Evolutionary conservation across 805 yeast genomes (phyloP).

Genomic region (Kluyveromyces dobzhanskii): DNA sequence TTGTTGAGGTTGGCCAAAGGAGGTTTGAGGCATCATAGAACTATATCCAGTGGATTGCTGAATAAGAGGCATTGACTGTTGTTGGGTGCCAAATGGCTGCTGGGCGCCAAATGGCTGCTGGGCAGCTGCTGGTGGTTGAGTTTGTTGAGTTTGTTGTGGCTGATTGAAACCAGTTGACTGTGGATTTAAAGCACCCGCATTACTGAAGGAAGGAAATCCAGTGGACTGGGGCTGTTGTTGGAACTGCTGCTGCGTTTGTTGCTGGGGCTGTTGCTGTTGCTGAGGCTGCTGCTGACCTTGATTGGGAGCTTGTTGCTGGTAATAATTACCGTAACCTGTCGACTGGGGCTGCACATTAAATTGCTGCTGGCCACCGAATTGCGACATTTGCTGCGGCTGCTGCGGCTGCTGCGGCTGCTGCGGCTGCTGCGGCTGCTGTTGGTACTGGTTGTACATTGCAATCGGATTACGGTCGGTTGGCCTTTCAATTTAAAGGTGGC

Average conservation of each 20-base stretch:
- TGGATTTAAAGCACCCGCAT: constrained; percentile 6
- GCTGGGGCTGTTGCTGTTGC: not conserved
- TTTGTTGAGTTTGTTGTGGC: constrained; percentile 19
- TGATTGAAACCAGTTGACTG: constrained; percentile 10
- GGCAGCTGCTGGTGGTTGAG: constrained; percentile 9
- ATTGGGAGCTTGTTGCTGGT: not conserved
- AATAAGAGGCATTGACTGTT: constrained; percentile 11
- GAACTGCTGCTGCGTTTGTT: not conserved
- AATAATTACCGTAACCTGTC: not conserved
- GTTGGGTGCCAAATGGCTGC: constrained; percentile 12
- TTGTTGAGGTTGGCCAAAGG: constrained; percentile 18
- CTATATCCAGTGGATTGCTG: constrained; percentile 24
- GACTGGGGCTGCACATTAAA: not conserved
- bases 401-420: not conserved
- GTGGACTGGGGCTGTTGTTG: not conserved
- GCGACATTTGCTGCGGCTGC: constrained; percentile 1
- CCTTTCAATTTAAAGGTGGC: no score
- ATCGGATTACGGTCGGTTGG: not conserved
- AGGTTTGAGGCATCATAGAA: constrained; percentile 19
- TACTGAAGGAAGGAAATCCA: not conserved
- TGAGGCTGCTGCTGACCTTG: constrained; percentile 1
- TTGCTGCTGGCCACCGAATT: not conserved
- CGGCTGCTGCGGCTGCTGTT: constrained; percentile 1
- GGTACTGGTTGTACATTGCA: constrained; percentile 1
- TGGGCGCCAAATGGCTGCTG: constrained; percentile 16